Base-by-base conservation (phyloP, 164 flowering plant genomes). In the Nymphaea colorata region DNA sequence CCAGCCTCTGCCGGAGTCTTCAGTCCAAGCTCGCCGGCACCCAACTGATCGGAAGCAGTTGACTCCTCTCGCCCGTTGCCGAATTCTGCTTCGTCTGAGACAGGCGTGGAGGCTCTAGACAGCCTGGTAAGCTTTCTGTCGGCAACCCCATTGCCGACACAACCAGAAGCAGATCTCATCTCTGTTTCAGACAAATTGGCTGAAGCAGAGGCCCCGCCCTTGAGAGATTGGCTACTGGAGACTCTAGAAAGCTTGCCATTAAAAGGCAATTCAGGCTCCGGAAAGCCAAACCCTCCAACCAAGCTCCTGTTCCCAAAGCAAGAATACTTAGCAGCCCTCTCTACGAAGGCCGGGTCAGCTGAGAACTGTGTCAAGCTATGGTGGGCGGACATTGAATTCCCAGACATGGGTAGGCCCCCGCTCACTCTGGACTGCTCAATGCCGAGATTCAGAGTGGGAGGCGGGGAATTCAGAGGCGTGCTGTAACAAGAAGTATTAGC, bases 291-390 rank as follows among this genome's bases (percentile, higher is more conserved):
- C 6, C 11, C 57, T 6, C 85, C 81, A 41, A 72, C 73, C 68
- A 78, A 81, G 70, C 72, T 86, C 65, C 82, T 44, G 67, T 78
- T 81, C 0, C 90, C 81, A 44, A 90, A 93, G 72, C 87, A 81
- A 3, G 98, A 88, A 67, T 79, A 86, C 72, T 81, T 86, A 4
- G 96, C 96, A 44, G 96, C 98, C 70, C 98, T 75, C 74, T 88
- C 95, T 0, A 81, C 93, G 44, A 93, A 93, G 11, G 91, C 96
- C 6, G 96, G 93, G 75, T 87, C 98, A 8, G 86, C 70, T 0
- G 84, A 53, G 41, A 90, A 78, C 4, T 84, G 78, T 0, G 90
- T 81, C 65, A 89, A 70, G 64, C 69, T 65, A 6, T 86, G 75
- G 67, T 68, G 60, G 17, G 64, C 36, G n/a, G 70, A 67, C n/a